A percentile compares a stretch with the other conserved stretches of the same genome.
Conservation (phyloP, 345 rosid genomes). For the Gossypium ekmanianum region DNA sequence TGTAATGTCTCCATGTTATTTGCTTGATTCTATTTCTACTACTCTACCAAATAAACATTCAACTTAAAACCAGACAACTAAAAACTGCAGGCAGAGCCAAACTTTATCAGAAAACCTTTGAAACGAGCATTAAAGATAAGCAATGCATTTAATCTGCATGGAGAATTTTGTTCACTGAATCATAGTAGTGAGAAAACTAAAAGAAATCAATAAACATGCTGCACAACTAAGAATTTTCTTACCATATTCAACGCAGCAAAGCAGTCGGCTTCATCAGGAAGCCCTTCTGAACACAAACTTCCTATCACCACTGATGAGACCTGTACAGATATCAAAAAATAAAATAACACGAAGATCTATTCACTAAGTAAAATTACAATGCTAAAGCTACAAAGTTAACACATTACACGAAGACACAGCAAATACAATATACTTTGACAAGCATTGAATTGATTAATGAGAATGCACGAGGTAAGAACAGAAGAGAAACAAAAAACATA, state of each 20-base stretch:
- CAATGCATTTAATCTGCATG: neutral
- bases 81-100: neutral
- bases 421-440: neutral
- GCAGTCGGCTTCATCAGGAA: constrained; percentile 11
- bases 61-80: constrained; percentile 2
- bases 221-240: neutral
- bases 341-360: neutral
- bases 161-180: neutral
- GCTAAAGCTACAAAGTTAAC: neutral
- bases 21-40: neutral
- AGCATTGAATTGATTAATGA: neutral
- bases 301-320: neutral
- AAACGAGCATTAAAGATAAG: neutral
- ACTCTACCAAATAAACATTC: neutral
- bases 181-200: neutral
- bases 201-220: neutral
- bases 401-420: neutral
- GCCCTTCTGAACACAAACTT: neutral
- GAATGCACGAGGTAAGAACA: neutral
- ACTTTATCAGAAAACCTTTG: neutral
- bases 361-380: neutral
- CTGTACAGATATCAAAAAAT: constrained; percentile 1
- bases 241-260: constrained; percentile 15
- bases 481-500: neutral
- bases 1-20: neutral